phyloP scores from a whole-genome alignment of 441 rosid genomes.

The Biscutella laevigata region DNA sequence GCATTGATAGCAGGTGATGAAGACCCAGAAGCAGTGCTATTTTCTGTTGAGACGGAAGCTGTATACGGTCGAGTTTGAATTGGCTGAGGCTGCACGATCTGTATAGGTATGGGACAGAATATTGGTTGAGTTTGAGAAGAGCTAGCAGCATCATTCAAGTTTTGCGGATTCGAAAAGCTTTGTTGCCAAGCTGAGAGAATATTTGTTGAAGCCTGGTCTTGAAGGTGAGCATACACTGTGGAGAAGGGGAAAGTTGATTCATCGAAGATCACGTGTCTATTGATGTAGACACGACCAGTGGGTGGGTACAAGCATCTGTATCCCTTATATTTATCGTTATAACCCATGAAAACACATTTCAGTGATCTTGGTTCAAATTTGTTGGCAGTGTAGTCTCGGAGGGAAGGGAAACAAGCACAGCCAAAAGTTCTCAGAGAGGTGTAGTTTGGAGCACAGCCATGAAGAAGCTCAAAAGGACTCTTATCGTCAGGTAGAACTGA shows the following conservation, averaged over 20 bases:
- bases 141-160: too few species aligned
- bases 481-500: not conserved
- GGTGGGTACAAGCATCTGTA: not conserved
- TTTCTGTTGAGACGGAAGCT: too few species aligned
- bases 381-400: not conserved
- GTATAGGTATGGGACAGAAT: too few species aligned
- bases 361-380: not conserved
- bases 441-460: rapidly evolving
- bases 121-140: too few species aligned
- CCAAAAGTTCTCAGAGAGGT: not conserved
- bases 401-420: not conserved
- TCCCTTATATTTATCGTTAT: not conserved
- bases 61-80: too few species aligned
- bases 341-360: not conserved
- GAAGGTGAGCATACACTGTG: not conserved
- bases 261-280: not conserved
- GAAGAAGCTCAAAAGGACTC: not conserved
- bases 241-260: not conserved
- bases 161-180: too few species aligned
- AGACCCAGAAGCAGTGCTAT: too few species aligned
- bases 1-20: too few species aligned
- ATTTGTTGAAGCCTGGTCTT: too few species aligned
- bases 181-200: too few species aligned
- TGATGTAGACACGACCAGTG: not conserved
- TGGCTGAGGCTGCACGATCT: too few species aligned